Conservation (phyloP, 352 stramenopile genomes). For the Nothophytophthora sp. region DNA sequence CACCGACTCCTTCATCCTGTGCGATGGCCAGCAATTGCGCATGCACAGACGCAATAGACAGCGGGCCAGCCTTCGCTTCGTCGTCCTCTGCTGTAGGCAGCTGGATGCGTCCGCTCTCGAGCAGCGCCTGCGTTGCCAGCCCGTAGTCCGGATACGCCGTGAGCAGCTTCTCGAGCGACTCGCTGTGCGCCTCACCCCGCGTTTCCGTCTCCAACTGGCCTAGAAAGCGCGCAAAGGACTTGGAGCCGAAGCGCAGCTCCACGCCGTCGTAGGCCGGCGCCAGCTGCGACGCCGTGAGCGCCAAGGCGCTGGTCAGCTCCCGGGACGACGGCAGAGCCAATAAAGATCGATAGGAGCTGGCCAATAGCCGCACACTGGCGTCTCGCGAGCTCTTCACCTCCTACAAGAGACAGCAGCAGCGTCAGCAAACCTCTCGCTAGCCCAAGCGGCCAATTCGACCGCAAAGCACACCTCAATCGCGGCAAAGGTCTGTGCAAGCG, state of each 20-base stretch:
- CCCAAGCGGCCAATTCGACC: background rate
- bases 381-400: conserved; percentile 56
- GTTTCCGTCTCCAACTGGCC: conserved; percentile 31
- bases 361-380: conserved; percentile 46
- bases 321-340: conserved; percentile 29
- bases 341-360: conserved; percentile 40
- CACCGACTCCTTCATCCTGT: conserved; percentile 54
- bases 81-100: conserved; percentile 9
- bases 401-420: conserved; percentile 16
- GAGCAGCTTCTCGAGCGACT: conserved; percentile 37
- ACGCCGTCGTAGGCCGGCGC: conserved; percentile 70
- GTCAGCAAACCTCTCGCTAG: background rate
- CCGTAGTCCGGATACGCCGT: conserved; percentile 54
- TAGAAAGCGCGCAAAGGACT: conserved; percentile 63
- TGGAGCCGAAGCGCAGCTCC: conserved; percentile 71
- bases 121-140: conserved; percentile 44
- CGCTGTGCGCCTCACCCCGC: conserved; percentile 1
- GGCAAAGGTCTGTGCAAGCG: conserved; percentile 49
- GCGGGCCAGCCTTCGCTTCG: background rate
- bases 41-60: conserved; percentile 58
- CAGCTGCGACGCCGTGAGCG: conserved; percentile 71
- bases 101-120: conserved; percentile 34
- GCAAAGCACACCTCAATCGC: conserved; percentile 45
- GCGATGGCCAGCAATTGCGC: conserved; percentile 57
- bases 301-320: conserved; percentile 56